Evolutionary conservation across 1,284 basidiomycete genomes (phyloP).

Genomic region (Trichosporon sp.): DNA sequence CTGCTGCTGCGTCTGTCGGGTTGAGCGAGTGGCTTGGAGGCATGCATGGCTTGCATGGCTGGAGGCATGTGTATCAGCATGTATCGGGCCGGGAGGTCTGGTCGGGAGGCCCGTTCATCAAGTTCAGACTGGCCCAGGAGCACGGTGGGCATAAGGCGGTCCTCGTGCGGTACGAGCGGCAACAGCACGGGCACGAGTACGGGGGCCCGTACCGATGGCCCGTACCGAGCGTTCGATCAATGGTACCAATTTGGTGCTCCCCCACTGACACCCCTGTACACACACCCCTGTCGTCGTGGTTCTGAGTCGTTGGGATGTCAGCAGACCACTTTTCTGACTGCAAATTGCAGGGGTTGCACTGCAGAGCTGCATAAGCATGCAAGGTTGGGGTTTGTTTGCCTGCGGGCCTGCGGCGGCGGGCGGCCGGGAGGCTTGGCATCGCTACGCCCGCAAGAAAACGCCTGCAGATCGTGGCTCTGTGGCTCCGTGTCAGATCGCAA

Average conservation of each 20-base stretch:
- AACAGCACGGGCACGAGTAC: conserved; percentile 3
- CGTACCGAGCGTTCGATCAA: background rate
- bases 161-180: background rate
- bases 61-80: background rate
- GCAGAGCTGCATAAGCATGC: background rate
- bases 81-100: background rate
- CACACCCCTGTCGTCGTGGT: conserved; percentile 8
- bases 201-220: conserved; percentile 1
- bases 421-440: background rate
- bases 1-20: too few species aligned
- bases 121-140: background rate
- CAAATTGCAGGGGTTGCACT: background rate
- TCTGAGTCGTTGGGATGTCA: background rate
- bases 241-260: background rate
- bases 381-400: too few species aligned
- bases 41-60: too few species aligned
- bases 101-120: background rate
- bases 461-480: background rate
- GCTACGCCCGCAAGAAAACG: background rate
- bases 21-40: too few species aligned
- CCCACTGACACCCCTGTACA: background rate
- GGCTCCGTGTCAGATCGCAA: background rate
- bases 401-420: too few species aligned
- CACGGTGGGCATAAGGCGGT: background rate
- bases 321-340: background rate